Conservation (phyloP, 1,139 yeast species). For the Scheffersomyces quercinus region DNA sequence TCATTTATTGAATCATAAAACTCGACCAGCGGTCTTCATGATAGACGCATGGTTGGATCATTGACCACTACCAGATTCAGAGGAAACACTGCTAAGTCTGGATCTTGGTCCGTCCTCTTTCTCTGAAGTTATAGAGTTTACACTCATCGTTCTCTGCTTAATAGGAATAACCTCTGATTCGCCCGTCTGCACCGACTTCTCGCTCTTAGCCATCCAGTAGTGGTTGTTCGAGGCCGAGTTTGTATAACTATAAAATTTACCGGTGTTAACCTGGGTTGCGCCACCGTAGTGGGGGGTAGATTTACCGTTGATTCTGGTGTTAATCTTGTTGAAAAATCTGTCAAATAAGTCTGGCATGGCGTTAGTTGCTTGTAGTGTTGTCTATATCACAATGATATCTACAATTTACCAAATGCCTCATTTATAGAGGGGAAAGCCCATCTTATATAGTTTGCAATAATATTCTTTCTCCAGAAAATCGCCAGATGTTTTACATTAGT, state of each 20-base stretch:
- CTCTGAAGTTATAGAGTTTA: conserved; percentile 16
- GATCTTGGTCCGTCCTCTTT: conserved; percentile 13
- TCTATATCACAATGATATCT: too few species aligned
- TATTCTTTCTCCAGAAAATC: too few species aligned
- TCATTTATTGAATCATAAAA: too few species aligned
- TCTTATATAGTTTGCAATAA: too few species aligned
- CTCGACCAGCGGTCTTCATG: too few species aligned
- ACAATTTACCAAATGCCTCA: neutral
- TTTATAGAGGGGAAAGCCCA: too few species aligned
- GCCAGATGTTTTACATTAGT: too few species aligned
- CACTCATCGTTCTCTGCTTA: conserved; percentile 22
- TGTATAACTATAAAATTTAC: conserved; percentile 40
- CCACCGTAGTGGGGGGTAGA: conserved; percentile 31
- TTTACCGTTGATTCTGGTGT: conserved; percentile 34
- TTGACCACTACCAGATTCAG: conserved; percentile 3
- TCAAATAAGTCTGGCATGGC: conserved; percentile 48
- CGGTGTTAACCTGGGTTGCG: conserved; percentile 38
- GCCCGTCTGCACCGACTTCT: conserved; percentile 1
- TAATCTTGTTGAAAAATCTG: conserved; percentile 35
- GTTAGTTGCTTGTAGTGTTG: too few species aligned
- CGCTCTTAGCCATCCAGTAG: conserved; percentile 38
- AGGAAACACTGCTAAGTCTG: conserved; percentile 17
- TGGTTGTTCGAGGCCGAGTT: conserved; percentile 38
- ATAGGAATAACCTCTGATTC: conserved; percentile 3
- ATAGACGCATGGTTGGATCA: neutral